Percentiles rank a stretch among this genome's conserved stretches.
phyloP scores from a whole-genome alignment of 2,329 filamentous ascomycete species.

The Teratosphaeria destructans region DNA sequence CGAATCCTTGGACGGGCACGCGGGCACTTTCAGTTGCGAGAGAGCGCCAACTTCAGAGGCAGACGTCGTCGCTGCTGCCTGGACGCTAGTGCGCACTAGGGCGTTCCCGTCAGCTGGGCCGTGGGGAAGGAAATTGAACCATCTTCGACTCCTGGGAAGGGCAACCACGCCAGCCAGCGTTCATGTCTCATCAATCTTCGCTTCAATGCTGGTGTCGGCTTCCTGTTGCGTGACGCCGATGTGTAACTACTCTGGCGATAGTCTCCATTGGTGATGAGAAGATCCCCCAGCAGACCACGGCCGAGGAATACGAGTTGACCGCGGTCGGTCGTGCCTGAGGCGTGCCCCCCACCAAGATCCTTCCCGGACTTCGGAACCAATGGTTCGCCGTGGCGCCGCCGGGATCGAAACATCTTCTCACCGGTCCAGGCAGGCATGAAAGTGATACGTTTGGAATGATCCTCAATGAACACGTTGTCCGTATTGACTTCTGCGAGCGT shows the following conservation, averaged over 20 bases:
- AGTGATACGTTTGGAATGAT: not conserved
- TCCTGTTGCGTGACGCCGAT: not conserved
- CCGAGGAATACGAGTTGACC: not conserved
- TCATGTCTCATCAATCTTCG: not conserved
- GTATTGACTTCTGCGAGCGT: too few relatives aligned
- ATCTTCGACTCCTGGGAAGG: not conserved
- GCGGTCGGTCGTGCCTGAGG: not conserved
- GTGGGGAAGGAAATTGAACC: not conserved
- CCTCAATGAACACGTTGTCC: not conserved
- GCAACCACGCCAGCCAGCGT: not conserved
- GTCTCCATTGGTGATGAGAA: not conserved
- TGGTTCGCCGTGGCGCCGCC: not conserved
- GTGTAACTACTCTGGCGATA: too few relatives aligned
- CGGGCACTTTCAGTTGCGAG: not conserved
- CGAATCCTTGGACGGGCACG: not conserved
- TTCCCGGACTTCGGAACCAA: not conserved
- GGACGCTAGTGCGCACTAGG: not conserved
- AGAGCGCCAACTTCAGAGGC: not conserved
- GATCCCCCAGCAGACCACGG: not conserved
- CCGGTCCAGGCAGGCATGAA: not conserved
- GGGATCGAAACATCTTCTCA: not conserved
- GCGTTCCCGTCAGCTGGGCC: not conserved
- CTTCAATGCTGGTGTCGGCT: not conserved
- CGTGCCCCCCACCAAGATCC: not conserved
- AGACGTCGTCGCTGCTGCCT: not conserved